Evolutionary conservation across 2,329 filamentous ascomycete species (phyloP).

Genomic region (Cladophialophora chaetospira): DNA sequence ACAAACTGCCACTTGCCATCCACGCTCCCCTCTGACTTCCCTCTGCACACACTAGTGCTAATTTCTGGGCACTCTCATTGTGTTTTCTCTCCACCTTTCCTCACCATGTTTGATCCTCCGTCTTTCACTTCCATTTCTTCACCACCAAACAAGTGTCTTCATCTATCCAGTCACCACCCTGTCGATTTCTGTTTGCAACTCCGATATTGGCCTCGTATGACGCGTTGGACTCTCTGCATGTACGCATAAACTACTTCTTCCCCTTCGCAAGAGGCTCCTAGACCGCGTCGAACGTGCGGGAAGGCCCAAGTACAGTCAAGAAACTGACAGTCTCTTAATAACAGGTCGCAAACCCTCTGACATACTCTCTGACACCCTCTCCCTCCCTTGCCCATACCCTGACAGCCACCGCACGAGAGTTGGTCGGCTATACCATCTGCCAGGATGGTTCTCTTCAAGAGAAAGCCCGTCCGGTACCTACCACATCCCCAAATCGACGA

Average conservation of each 20-base stretch:
- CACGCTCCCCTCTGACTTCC: constrained; percentile 9
- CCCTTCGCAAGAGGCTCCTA: constrained; percentile 8
- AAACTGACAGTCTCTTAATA: constrained; percentile 9
- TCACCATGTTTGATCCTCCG: constrained; percentile 24
- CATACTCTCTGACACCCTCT: neutral
- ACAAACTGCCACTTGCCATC: constrained; percentile 13
- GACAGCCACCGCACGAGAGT: neutral
- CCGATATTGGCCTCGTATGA: constrained; percentile 17
- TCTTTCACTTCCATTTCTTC: constrained; percentile 3
- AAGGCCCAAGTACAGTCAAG: constrained; percentile 8
- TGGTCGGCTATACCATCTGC: neutral
- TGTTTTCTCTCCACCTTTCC: constrained; percentile 21
- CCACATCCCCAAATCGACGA: constrained; percentile 71
- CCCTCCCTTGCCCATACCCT: constrained; percentile 7
- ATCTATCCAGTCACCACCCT: constrained; percentile 10
- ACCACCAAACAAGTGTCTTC: constrained; percentile 13
- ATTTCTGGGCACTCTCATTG: constrained; percentile 19
- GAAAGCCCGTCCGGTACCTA: constrained; percentile 87
- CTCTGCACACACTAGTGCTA: constrained; percentile 2
- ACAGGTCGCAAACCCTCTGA: constrained; percentile 16
- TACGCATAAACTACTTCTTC: constrained; percentile 18
- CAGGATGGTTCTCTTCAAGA: constrained; percentile 85
- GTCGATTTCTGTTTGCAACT: constrained; percentile 9
- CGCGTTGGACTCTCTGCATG: constrained; percentile 26
- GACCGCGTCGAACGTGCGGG: constrained; percentile 9